Percentiles rank a stretch among this genome's conserved stretches.
Evolutionary conservation across 257 asterid genomes (phyloP).

Genomic region (Buddleja alternifolia): DNA sequence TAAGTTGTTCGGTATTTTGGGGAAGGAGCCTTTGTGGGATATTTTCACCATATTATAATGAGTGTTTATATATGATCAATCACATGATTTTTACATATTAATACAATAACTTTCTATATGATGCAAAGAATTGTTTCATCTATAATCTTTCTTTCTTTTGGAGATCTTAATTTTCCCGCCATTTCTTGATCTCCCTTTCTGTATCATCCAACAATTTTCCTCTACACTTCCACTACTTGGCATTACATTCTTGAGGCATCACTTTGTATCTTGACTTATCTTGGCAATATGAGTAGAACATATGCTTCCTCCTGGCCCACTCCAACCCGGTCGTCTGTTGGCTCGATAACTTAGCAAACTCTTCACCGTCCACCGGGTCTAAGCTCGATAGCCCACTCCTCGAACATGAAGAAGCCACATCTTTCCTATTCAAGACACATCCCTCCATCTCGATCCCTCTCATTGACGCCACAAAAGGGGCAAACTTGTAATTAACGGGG

Average conservation of each 20-base stretch:
- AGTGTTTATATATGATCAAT: background rate
- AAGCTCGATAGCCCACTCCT: constrained; percentile 55
- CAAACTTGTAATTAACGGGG: constrained; percentile 62
- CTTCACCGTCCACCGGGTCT: constrained; percentile 81
- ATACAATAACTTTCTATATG: background rate
- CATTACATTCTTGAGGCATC: constrained; percentile 72
- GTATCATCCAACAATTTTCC: too few species aligned
- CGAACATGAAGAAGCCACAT: constrained; percentile 38
- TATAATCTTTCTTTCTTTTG: background rate
- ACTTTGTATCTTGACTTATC: constrained; percentile 71
- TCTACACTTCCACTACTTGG: constrained; percentile 25
- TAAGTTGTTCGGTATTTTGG: too few species aligned
- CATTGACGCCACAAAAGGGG: constrained; percentile 62
- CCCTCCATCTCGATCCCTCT: constrained; percentile 66
- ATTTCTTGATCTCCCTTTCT: too few species aligned
- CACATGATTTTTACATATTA: too few species aligned
- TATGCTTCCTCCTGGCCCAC: constrained; percentile 81
- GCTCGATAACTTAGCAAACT: constrained; percentile 56
- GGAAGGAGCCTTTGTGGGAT: too few species aligned
- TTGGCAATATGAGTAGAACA: constrained; percentile 82
- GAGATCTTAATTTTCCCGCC: background rate
- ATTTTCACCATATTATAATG: too few species aligned
- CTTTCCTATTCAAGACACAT: constrained; percentile 42
- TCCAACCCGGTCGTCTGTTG: constrained; percentile 56
- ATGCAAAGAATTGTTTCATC: background rate